phyloP scores from a whole-genome alignment of 495 filamentous ascomycete species.

The Hypoxylon trugodes region DNA sequence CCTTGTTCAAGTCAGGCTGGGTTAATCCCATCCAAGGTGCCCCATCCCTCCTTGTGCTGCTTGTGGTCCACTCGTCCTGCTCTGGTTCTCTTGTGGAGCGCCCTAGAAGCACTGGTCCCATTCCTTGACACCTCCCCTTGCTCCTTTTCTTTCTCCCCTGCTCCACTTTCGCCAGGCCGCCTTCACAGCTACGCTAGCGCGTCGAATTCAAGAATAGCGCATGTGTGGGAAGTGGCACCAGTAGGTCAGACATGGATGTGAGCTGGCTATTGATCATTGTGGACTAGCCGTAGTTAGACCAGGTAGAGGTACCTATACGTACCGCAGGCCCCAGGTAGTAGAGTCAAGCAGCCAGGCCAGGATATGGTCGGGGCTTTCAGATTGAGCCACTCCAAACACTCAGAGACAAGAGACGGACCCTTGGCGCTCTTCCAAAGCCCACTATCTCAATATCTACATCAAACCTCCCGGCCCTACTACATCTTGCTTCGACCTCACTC shows the following conservation, averaged over 20 bases:
- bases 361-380: conserved; percentile 35
- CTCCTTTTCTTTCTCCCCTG: conserved; percentile 26
- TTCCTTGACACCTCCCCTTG: conserved; percentile 42
- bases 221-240: conserved; percentile 43
- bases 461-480: conserved; percentile 43
- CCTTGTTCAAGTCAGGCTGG: conserved; percentile 37
- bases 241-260: conserved; percentile 45
- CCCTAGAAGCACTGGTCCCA: conserved; percentile 45
- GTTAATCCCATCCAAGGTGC: conserved; percentile 40
- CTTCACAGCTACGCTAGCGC: conserved; percentile 46
- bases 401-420: conserved; percentile 41
- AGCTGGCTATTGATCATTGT: conserved; percentile 44
- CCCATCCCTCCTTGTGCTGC: no score
- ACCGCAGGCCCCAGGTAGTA: conserved; percentile 3
- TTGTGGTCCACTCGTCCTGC: no score
- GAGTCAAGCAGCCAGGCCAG: conserved; percentile 40
- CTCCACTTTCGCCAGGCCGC: conserved; percentile 41
- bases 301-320: not conserved
- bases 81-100: conserved; percentile 42
- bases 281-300: conserved; percentile 16
- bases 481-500: conserved; percentile 36
- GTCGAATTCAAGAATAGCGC: conserved; percentile 48
- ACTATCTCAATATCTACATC: conserved; percentile 49
- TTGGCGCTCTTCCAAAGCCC: conserved; percentile 17
- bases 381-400: conserved; percentile 44